Conservation (phyloP, 23 red algal genomes). For the Gracilariopsis chorda region DNA sequence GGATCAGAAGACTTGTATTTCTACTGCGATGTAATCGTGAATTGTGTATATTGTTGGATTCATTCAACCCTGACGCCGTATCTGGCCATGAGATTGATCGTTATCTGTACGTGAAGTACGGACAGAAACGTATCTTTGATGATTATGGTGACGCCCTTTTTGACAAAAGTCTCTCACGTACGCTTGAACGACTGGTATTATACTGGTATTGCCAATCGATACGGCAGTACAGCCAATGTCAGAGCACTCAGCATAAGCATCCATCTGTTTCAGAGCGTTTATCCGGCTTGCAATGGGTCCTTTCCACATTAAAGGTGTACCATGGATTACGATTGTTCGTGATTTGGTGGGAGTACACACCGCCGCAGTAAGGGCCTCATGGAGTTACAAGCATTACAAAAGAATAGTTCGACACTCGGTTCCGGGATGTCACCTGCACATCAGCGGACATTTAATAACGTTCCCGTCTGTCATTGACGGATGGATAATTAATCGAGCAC, state of each 20-base stretch:
- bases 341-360: slow-evolving; percentile 25
- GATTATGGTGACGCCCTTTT: slow-evolving; percentile 56
- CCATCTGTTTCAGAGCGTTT: slow-evolving; percentile 76
- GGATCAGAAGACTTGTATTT: slow-evolving; percentile 55
- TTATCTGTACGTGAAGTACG: slow-evolving; percentile 88
- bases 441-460: slow-evolving; percentile 28
- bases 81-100: slow-evolving; percentile 79
- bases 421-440: slow-evolving; percentile 32
- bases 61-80: slow-evolving; percentile 81
- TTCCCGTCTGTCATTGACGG: neutral
- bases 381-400: slow-evolving; percentile 90
- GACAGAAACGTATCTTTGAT: slow-evolving; percentile 78
- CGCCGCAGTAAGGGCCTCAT: slow-evolving; percentile 93
- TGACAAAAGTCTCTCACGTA: slow-evolving; percentile 61
- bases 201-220: slow-evolving; percentile 6
- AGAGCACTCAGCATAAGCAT: slow-evolving; percentile 57
- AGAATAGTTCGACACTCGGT: slow-evolving; percentile 33
- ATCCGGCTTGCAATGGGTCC: slow-evolving; percentile 82
- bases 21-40: slow-evolving; percentile 52
- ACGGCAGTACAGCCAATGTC: slow-evolving; percentile 91
- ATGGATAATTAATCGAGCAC: slow-evolving; percentile 67
- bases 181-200: slow-evolving; percentile 54
- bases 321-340: slow-evolving; percentile 70
- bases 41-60: slow-evolving; percentile 21
- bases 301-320: slow-evolving; percentile 81